Evolutionary conservation across 169 alveolate species (phyloP).

Genomic region (Cryptosporidium ubiquitum): DNA sequence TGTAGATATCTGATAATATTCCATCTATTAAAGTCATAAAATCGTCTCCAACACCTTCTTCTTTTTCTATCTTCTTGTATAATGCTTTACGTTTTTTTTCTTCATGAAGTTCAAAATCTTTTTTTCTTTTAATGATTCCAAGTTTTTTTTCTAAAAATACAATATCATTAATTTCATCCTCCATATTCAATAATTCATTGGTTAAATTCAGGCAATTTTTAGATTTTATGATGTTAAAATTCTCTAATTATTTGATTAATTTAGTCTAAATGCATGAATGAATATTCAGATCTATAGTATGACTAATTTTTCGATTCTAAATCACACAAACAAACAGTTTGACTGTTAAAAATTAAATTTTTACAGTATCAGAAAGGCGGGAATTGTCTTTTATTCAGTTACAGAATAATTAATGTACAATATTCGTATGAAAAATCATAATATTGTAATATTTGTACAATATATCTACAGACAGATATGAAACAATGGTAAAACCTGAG

Average conservation of each 20-base stretch:
- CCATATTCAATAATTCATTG: not conserved
- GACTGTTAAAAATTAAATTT: not conserved
- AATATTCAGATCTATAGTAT: not conserved
- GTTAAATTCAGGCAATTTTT: not conserved
- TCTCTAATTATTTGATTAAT: not conserved
- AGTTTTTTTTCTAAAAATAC: constrained; percentile 26
- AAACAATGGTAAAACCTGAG: constrained; percentile 63
- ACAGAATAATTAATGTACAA: not conserved
- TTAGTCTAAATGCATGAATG: not conserved
- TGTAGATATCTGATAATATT: not conserved
- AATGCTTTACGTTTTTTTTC: constrained; percentile 4
- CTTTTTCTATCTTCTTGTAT: constrained; percentile 47
- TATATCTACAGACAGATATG: not conserved
- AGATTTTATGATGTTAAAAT: not conserved
- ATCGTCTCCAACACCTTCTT: constrained; percentile 57
- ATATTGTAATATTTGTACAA: not conserved
- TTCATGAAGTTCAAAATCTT: not conserved
- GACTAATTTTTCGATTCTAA: not conserved
- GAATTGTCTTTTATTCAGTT: not conserved
- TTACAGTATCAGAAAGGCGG: constrained; percentile 7
- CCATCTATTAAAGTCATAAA: constrained; percentile 48
- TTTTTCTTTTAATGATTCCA: not conserved
- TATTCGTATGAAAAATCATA: constrained; percentile 11
- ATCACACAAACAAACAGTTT: not conserved
- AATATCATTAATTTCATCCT: constrained; percentile 6